These are phyloP conservation scores for Leccinum longicurvipes DNA, from an alignment of 768 basidiomycete species.

Conservation along the genomic window DNA sequence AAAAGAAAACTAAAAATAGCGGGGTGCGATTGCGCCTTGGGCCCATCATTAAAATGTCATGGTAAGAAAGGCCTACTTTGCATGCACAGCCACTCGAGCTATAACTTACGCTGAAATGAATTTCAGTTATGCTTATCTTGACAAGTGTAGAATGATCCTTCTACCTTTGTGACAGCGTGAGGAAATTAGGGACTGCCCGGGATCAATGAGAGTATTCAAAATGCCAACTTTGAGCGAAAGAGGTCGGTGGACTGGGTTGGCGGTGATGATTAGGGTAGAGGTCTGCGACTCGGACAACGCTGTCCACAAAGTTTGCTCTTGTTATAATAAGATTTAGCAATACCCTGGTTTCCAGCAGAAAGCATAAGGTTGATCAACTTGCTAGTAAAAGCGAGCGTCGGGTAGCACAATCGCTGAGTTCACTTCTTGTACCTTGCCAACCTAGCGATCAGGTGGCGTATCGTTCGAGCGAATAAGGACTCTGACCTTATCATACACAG, in stretches of 20 bases:
- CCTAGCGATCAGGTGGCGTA: not conserved
- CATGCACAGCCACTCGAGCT: not conserved
- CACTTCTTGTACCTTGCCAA: not conserved
- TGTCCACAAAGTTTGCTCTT: not conserved
- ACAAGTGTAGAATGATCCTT: not conserved
- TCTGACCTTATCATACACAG: too few species aligned
- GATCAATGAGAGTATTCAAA: not conserved
- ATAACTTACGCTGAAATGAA: not conserved
- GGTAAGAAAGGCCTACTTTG: not conserved
- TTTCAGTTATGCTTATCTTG: not conserved
- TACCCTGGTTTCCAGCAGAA: not conserved
- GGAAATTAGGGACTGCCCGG: not conserved
- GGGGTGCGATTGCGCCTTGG: not conserved
- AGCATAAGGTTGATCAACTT: not conserved
- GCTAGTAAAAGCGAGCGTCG: not conserved
- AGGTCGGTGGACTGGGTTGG: not conserved
- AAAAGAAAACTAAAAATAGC: not conserved
- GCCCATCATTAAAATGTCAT: not conserved
- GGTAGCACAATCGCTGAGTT: not conserved
- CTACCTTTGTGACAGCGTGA: not conserved
- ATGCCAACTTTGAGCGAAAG: not conserved
- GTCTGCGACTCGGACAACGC: not conserved
- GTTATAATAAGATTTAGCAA: not conserved
- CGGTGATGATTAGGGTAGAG: not conserved
- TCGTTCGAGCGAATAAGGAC: not conserved